phyloP scores from a whole-genome alignment of 139 green algal species.

The Monoraphidium neglectum region DNA sequence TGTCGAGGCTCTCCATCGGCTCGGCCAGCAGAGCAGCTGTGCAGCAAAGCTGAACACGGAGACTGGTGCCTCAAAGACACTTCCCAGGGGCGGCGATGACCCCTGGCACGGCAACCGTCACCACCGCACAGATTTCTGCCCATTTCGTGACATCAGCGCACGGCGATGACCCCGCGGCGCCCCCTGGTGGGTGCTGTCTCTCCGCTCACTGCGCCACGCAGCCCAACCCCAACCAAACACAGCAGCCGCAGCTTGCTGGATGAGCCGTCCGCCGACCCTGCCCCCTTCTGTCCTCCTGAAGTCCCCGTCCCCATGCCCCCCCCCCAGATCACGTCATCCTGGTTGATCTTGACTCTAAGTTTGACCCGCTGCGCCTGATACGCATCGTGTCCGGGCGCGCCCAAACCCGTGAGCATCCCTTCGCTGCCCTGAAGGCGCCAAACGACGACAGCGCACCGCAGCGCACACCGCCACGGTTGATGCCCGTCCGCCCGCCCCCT shows the following conservation, averaged over 20 bases:
- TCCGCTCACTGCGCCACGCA: too few species aligned
- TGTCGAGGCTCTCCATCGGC: background rate
- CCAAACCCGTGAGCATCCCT: background rate
- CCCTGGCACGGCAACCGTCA: too few species aligned
- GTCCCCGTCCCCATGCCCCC: too few species aligned
- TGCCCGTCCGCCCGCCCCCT: background rate
- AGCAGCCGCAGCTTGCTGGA: too few species aligned
- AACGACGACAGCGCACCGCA: background rate
- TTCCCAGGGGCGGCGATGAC: background rate
- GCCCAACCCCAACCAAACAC: too few species aligned
- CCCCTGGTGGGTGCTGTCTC: too few species aligned
- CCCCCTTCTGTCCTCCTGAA: too few species aligned
- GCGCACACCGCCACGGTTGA: background rate
- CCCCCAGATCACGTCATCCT: slow-evolving; percentile 20
- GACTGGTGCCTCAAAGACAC: slow-evolving; percentile 7
- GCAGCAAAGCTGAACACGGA: too few species aligned
- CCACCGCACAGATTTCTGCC: too few species aligned
- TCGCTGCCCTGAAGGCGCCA: background rate
- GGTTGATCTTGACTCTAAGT: slow-evolving; percentile 23
- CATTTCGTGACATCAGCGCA: too few species aligned
- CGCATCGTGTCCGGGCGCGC: slow-evolving; percentile 46
- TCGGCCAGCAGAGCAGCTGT: background rate
- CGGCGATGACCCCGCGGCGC: too few species aligned
- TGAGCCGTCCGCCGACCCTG: too few species aligned
- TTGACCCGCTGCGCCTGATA: slow-evolving; percentile 70